Evolutionary conservation across 2,329 filamentous ascomycete species (phyloP).

Genomic region (Teratosphaeria zuluensis): DNA sequence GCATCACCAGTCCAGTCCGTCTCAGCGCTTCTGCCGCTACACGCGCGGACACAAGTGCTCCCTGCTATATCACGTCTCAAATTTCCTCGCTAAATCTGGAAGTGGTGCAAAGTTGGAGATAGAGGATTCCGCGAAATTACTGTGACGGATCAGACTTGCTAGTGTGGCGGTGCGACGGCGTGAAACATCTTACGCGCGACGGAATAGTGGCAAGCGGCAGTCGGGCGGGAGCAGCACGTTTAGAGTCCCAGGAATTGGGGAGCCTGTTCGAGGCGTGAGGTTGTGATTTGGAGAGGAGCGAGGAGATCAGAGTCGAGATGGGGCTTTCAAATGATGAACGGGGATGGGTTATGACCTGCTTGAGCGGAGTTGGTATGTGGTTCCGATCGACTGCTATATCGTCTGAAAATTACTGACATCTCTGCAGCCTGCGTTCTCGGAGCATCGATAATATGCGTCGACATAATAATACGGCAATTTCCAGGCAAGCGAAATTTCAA

Average conservation of each 20-base stretch:
- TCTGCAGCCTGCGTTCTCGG: constrained; percentile 52
- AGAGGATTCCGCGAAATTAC: neutral
- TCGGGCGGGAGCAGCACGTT: neutral
- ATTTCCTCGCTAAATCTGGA: no score
- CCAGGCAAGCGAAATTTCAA: constrained; percentile 68
- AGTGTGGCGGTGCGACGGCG: neutral
- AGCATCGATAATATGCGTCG: constrained; percentile 77
- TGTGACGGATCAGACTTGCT: neutral
- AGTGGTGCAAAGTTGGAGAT: neutral
- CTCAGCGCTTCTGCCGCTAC: neutral
- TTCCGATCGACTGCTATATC: neutral
- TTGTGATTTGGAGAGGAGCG: neutral
- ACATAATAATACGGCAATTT: constrained; percentile 63
- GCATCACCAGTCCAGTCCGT: neutral
- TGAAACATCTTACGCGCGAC: neutral
- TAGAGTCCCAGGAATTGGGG: neutral
- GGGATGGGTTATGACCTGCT: constrained; percentile 82
- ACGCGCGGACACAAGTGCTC: neutral
- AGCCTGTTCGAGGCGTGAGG: neutral
- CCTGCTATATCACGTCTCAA: neutral
- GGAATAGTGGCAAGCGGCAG: neutral
- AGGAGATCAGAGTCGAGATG: constrained; percentile 25
- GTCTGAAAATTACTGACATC: neutral
- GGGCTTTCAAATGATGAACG: constrained; percentile 67
- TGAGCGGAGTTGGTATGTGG: constrained; percentile 63